phyloP scores from a whole-genome alignment of 352 stramenopile species.

The Globisporangium nodosum region DNA sequence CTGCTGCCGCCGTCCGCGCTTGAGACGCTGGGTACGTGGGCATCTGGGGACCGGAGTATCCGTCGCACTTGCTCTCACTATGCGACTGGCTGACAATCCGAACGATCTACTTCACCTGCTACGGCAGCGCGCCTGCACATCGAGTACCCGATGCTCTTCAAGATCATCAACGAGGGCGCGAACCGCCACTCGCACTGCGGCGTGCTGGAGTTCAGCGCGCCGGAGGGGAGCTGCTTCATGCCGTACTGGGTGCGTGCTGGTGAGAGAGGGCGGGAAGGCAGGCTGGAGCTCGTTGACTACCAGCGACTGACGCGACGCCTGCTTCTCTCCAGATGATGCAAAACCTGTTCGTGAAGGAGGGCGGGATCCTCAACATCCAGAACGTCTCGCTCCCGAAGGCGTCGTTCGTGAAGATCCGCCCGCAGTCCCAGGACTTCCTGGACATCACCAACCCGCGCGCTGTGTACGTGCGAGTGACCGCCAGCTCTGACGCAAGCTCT shows the following conservation, averaged over 20 bases:
- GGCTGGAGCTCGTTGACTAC: too few species aligned
- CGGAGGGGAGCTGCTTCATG: slow-evolving; percentile 98
- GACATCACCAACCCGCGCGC: slow-evolving; percentile 98
- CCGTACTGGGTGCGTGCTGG: slow-evolving; percentile 92
- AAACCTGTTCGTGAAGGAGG: slow-evolving; percentile 95
- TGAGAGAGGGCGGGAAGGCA: too few species aligned
- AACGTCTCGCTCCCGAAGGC: slow-evolving; percentile 96
- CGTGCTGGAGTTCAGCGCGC: slow-evolving; percentile 98
- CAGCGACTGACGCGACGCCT: neutral
- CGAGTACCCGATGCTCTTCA: slow-evolving; percentile 99
- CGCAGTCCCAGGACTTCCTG: slow-evolving; percentile 98
- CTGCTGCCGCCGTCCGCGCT: slow-evolving; percentile 96
- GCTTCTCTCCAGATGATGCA: slow-evolving; percentile 92
- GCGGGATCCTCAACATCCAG: slow-evolving; percentile 93
- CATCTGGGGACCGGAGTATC: neutral
- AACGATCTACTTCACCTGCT: slow-evolving; percentile 10
- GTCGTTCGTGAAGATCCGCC: slow-evolving; percentile 98
- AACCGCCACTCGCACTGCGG: slow-evolving; percentile 95
- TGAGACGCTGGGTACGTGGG: slow-evolving; percentile 87
- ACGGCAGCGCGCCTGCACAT: slow-evolving; percentile 87
- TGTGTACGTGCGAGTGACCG: slow-evolving; percentile 70
- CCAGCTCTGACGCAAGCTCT: too few species aligned
- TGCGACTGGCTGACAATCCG: neutral
- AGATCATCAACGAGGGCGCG: slow-evolving; percentile 86
- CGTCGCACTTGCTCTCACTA: neutral